A percentile compares a stretch with the other conserved stretches of the same genome.
These are phyloP conservation scores for Lasiodiplodia gonubiensis DNA, from an alignment of 2,329 filamentous ascomycete genomes.

Conservation along the genomic window DNA sequence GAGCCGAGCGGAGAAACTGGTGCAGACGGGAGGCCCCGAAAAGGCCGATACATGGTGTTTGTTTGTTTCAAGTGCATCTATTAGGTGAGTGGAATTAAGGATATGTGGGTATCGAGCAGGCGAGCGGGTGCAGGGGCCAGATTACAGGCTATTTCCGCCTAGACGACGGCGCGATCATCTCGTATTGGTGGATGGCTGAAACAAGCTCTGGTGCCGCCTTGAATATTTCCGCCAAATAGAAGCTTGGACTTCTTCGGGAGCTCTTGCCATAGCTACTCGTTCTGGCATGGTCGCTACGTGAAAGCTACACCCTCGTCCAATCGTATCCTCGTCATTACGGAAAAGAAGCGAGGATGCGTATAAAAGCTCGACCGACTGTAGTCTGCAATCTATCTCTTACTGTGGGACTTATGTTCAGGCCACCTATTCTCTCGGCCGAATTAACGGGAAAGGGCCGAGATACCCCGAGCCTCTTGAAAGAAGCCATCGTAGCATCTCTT, in stretches of 20 bases:
- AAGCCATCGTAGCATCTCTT: too few species aligned
- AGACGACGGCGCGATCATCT: not conserved
- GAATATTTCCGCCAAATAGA: not conserved
- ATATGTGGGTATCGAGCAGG: not conserved
- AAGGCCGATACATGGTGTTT: not conserved
- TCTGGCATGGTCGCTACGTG: too few species aligned
- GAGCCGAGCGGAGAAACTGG: not conserved
- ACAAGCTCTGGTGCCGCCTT: not conserved
- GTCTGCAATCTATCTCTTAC: too few species aligned
- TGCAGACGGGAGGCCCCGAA: not conserved
- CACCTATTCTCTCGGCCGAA: too few species aligned
- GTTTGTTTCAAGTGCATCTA: not conserved
- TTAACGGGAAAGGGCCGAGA: too few species aligned
- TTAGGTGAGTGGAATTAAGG: not conserved
- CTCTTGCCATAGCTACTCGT: too few species aligned
- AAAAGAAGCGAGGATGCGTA: too few species aligned
- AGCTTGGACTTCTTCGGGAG: not conserved
- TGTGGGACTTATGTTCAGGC: too few species aligned
- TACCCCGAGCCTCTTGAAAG: too few species aligned
- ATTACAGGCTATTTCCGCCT: not conserved
- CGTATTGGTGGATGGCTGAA: not conserved
- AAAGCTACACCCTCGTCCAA: too few species aligned
- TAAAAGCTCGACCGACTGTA: too few species aligned
- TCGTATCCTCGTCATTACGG: too few species aligned
- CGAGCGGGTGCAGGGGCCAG: not conserved